Base-by-base conservation (phyloP, 2,329 filamentous ascomycete genomes). In the Alternaria sp. region DNA sequence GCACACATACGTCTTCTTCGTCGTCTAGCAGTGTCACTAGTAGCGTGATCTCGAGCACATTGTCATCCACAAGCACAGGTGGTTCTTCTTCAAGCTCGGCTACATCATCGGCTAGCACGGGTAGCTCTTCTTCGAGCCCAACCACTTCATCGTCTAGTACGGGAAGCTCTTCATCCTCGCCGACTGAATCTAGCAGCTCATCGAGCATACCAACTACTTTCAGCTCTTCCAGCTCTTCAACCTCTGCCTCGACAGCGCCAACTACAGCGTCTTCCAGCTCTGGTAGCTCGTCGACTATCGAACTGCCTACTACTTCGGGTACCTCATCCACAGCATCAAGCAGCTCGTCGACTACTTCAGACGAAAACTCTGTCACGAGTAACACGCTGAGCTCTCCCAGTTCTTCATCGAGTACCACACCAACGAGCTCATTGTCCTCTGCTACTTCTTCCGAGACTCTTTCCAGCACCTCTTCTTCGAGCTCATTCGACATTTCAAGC, bases 11-110 rank as follows among this genome's bases (percentile, higher is more conserved):
- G 0, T 48, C 57, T 3, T 50, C 58, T n/a, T 55, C 53, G 4
- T 32, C 38, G 3, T 30, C 56, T 25, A 58, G 56, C 55, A 49
- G 45, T 48, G 3, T 40, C n/a, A 43, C 53, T 11, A 59, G 59
- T 36, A 50, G 43, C 27, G 14, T 16, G 32, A 14, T 12, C 5
- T 36, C 32, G 14, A 45, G 43, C 32, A 36, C 32, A 36, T 36
- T 16, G 14, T 36, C 30, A 5, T 34, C 54, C 27, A 38, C 20
- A 7, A 45, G 49, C 18, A 55, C 51, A 30, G 52, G 22, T 34
- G 40, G 16, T 36, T 59, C 50, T 4, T 55, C 50, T 41, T 22
- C 50, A 6, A 9, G 28, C 18, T 49, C 50, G 2, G 38, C 34
- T 40, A 54, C 56, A 36, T 16, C 36, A 10, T 34, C 54, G 30